Conservation (phyloP, 805 yeast species). For the Pichia deserticola region DNA sequence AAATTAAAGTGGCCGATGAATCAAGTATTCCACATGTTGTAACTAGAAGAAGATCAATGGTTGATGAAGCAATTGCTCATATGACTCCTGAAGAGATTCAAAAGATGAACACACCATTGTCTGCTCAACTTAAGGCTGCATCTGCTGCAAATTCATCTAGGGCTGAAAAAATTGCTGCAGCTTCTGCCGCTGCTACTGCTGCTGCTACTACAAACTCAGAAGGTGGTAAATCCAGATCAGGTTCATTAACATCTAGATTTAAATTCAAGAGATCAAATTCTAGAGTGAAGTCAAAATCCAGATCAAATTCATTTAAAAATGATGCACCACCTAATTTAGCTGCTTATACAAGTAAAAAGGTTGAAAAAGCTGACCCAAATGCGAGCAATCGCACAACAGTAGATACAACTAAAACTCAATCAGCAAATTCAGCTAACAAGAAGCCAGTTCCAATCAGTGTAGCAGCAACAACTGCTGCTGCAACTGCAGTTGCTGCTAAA, state of each 20-base stretch:
- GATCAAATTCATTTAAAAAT: conserved; percentile 19
- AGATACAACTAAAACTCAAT: conserved; percentile 5
- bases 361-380: background rate
- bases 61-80: conserved; percentile 25
- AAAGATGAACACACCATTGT: conserved; percentile 25
- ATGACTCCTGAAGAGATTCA: conserved; percentile 22
- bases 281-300: conserved; percentile 13
- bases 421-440: conserved; percentile 14
- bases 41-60: conserved; percentile 25
- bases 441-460: background rate
- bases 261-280: background rate
- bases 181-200: no score
- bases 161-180: background rate
- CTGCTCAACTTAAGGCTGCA: conserved; percentile 27
- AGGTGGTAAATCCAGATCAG: conserved; percentile 18
- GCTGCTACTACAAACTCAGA: background rate
- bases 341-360: conserved; percentile 1
- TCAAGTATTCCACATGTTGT: background rate
- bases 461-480: conserved; percentile 6
- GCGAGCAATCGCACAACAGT: conserved; percentile 5
- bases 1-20: conserved; percentile 7
- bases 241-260: conserved; percentile 11
- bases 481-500: conserved; percentile 8
- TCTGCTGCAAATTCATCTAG: conserved; percentile 30
- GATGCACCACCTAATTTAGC: conserved; percentile 15